Base-by-base conservation (phyloP, 768 basidiomycete species). In the Xerocomellus amylosporus region DNA sequence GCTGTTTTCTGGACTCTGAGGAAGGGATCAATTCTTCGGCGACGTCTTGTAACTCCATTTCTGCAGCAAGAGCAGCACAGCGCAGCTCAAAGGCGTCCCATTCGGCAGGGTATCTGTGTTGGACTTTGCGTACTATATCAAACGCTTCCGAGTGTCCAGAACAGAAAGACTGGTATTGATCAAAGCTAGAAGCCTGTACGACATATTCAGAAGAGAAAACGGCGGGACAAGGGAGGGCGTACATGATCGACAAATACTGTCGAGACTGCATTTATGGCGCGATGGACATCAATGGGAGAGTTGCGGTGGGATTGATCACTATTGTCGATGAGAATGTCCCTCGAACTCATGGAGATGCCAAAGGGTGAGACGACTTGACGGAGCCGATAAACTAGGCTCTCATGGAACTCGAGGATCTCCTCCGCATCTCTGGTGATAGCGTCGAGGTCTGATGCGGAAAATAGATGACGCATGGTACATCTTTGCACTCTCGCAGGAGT, bases 31-130 rank as follows among this genome's bases (percentile, higher is more conserved):
- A 12, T 7, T 64, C 55, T 17, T 58, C 49, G 40, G 54, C 13
- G 37, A 53, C 22, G 39, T 56, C 55, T 39, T 54, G 49, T 12
- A 65, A 48, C 15, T 51, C 62, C 52, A 77, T 62, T 56, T 77
- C 71, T 55, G 74, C 62, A 14, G 83, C 75, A 59, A 84, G 75
- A 7, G 73, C 66, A 1, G 85, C 81, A 64, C 93, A 97, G 14
- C 81, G 83, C 43, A 85, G 82, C 64, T 98, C 95, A 63, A 87
- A 97, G 9, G 80, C 77, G 20, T 88, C 87, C 87, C 94, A 95
- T 65, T 95, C 92, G 0, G 76, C 54, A 2, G 84, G 78, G 58
- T 84, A 77, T 49, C 84, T 84, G 34, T 81, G 75, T 37, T 84
- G 81, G 19, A 85, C 78, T 47, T 79, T 81, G 54, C 87, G 83